Evolutionary conservation across 2,329 filamentous ascomycete genomes (phyloP), one percentile per base, ranked within the genome.

Genomic region (Cadophora sp.): DNA sequence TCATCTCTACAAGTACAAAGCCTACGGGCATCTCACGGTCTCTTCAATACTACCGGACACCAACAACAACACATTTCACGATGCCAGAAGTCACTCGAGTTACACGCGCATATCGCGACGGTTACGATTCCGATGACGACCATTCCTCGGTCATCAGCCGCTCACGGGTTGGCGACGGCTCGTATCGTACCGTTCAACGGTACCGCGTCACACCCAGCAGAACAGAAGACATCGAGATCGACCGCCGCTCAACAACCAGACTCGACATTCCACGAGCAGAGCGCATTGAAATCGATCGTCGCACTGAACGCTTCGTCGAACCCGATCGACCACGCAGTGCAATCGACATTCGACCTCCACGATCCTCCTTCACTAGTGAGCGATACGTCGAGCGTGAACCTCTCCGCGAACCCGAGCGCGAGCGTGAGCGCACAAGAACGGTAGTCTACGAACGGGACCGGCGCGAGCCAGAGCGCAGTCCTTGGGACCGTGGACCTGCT

Each of bases 391-490:
- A 76, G 64, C 69, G 67, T 27, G 72, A 73, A 34, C 67, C 68
- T 12, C 51, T 67, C 59, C 68, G 78, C 64, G 80, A 80, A 43
- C 68, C 69, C 9, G 68, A 66, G 37, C 67, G 40, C 16, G 63
- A 75, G 48, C 69, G 73, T 7, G 75, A 76, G 65, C 72, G 71
- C 40, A 74, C 73, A 12, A 71, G 77, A 62, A 79, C 79, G 24
- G 72, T 79, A 26, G 77, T 80, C 34, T 82, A 80, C 69, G 81
- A 83, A 51, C 71, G 81, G 66, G 83, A 85, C 58, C 83, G 83
- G 79, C 79, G 80, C 37, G 72, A 74, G 60, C 63, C 68, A 55
- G 64, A 80, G 43, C 77, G 74, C 60, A 75, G 73, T n/a, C 66
- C 78, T 48, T 81, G 79, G 72, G 80, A 82, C 34, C 69, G 75